Evolutionary conservation across 768 basidiomycete genomes (phyloP), one percentile per base, ranked within the genome.

Genomic region (Amanita subjunquillea): DNA sequence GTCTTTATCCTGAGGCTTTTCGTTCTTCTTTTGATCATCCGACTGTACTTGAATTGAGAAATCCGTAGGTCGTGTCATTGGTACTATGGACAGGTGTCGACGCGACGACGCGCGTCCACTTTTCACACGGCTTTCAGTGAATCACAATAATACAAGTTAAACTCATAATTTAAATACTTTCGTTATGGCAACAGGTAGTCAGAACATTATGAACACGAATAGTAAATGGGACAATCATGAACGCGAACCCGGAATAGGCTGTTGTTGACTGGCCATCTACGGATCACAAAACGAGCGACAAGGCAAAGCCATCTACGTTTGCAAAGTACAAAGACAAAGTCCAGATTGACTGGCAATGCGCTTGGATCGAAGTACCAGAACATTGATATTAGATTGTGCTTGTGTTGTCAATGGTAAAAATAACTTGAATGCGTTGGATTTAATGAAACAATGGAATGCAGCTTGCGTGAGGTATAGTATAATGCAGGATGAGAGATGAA

Each of bases 21-120:
- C 71, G 67, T 87, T 85, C 72, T 82, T 80, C 71, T 83, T 78
- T 2, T 87, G 82, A 62, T 92, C 89, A 46, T 88, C 76, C 6
- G 88, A 80, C 1, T 74, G 72, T 3, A 91, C 87, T 45, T 76
- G 63, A 55, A 86, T 81, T 17, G 78, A 64, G 56, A 79, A 76
- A 52, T 80, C 76, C 53, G 75, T 76, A 13, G 80, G 68, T 53
- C 82, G 74, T 39, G 83, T 66, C 83, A 85, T 87, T 58, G 60
- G 62, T 44, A 17, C 17, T 17, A 53, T 48, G 42, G 42, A 46
- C 10, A 32, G 45, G 32, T 32, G 32, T 1, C 34, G 34, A 34
- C 34, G 34, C 34, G 34, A 29, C 27, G 76, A 78, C 77, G 77
- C 77, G 77, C 74, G 76, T 76, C 70, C 73, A 57, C 54, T 57